Evolutionary conservation across 225 moss, liverwort and hornwort genomes (phyloP), one percentile per base, ranked within the genome.

Genomic region (Climacium dendroides): DNA sequence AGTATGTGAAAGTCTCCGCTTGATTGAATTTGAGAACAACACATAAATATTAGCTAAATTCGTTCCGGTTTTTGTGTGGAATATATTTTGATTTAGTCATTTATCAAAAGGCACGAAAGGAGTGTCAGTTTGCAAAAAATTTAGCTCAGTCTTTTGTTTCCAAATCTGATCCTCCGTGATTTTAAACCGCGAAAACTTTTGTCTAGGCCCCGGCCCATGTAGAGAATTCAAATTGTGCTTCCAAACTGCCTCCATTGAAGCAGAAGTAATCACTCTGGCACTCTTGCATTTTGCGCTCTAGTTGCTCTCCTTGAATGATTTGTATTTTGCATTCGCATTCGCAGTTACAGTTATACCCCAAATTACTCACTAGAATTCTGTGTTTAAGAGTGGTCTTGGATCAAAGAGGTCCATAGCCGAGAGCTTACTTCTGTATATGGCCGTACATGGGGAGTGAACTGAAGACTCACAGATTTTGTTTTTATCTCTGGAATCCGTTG

Each of bases 1-100:
- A 94, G 50, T 74, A 89, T 39, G 90, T 87, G 37, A 94, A 94
- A 89, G 81, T 97, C 22, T 87, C 89, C 19, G 82, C 85, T 82
- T 82, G 53, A 82, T 53, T 7, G 35, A 50, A 17, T 29, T 34
- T 34, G 23, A 62, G 6, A 61, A 32, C 45, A 61, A 20, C 16
- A 7, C 11, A 7, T 17, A 11, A 8, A 25, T 8, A 12, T 17
- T 9, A 81, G 15, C 9, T 45, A 35, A 16, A 20, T 35, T 64
- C 35, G 3, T 34, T 50, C 24, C 35, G 10, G 14, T 24, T 34
- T 30, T 45, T 23, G 45, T 17, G 57, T 34, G 45, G 72, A 50
- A 11, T 16, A 50, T 15, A 14, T 50, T 66, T 37, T 66, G 15
- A n/a, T n/a, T 65, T 28, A 65, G 19, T 37, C 28, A 53, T 50